phyloP scores from a whole-genome alignment of 768 basidiomycete species.

The Russula ochroleuca region DNA sequence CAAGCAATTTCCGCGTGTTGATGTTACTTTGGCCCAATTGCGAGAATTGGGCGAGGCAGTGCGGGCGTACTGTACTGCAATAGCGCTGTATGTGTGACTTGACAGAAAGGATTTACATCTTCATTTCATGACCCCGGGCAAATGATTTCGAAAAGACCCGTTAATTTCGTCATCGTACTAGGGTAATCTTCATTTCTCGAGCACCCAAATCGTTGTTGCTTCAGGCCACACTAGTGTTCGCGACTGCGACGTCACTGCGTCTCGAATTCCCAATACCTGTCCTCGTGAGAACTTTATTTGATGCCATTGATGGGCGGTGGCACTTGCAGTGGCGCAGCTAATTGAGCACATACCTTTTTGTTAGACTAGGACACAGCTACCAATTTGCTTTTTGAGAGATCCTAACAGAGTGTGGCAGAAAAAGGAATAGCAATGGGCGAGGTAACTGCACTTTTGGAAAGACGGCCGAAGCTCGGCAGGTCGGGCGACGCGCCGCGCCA shows the following conservation, averaged over 20 bases:
- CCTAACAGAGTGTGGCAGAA: too few species aligned
- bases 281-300: not conserved
- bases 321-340: too few species aligned
- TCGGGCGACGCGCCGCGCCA: too few species aligned
- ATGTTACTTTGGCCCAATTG: slow-evolving; percentile 1
- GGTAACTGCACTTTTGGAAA: too few species aligned
- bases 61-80: not conserved
- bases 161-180: not conserved
- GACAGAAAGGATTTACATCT: not conserved
- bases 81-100: not conserved
- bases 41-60: slow-evolving; percentile 20
- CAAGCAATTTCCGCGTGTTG: not conserved
- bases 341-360: too few species aligned
- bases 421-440: too few species aligned
- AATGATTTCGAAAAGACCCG: not conserved
- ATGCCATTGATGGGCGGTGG: too few species aligned
- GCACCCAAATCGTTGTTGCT: not conserved
- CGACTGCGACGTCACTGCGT: slow-evolving; percentile 34
- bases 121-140: not conserved
- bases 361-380: too few species aligned
- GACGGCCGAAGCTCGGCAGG: too few species aligned
- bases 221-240: not conserved
- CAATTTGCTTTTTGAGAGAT: too few species aligned
- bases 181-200: not conserved
- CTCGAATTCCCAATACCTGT: slow-evolving; percentile 71